A percentile compares a stretch with the other conserved stretches of the same genome.
phyloP scores from a whole-genome alignment of 2,329 filamentous ascomycete genomes.

The Bipolaris cookei region DNA sequence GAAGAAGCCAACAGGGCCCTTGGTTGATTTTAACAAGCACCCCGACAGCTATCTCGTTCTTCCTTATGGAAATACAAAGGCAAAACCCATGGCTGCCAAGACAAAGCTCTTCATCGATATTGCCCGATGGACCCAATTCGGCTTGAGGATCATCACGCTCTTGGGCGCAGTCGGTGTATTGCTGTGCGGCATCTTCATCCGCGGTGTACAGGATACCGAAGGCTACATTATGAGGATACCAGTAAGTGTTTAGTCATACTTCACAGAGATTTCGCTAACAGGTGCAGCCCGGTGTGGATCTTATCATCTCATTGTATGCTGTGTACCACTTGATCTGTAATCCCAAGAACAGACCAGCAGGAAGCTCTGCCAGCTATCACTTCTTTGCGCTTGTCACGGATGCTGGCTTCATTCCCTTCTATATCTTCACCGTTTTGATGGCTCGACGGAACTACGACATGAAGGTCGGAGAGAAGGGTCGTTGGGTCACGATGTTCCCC shows the following conservation, averaged over 20 bases:
- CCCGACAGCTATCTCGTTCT: conserved; percentile 76
- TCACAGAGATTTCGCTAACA: conserved; percentile 21
- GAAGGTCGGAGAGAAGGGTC: conserved; percentile 52
- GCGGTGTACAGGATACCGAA: conserved; percentile 66
- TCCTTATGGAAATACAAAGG: conserved; percentile 65
- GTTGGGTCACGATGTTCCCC: conserved; percentile 74
- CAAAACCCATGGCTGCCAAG: conserved; percentile 70
- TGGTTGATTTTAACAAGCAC: conserved; percentile 83
- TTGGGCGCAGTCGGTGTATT: conserved; percentile 74
- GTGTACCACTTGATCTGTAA: conserved; percentile 79
- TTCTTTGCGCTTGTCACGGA: conserved; percentile 81
- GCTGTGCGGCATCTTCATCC: conserved; percentile 78
- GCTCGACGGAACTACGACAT: conserved; percentile 59
- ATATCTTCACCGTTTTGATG: conserved; percentile 64
- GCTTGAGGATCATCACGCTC: conserved; percentile 70
- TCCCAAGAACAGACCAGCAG: conserved; percentile 73
- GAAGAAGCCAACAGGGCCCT: conserved; percentile 73
- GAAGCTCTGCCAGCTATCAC: conserved; percentile 86
- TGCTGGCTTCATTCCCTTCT: conserved; percentile 67
- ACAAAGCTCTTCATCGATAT: conserved; percentile 75
- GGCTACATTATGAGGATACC: conserved; percentile 79
- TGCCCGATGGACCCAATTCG: conserved; percentile 71
- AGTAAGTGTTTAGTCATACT: conserved; percentile 58
- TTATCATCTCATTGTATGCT: conserved; percentile 75
- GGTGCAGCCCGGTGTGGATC: conserved; percentile 73